Evolutionary conservation across 331 rosid species (phyloP).

Genomic region (Prunus yedoensis): DNA sequence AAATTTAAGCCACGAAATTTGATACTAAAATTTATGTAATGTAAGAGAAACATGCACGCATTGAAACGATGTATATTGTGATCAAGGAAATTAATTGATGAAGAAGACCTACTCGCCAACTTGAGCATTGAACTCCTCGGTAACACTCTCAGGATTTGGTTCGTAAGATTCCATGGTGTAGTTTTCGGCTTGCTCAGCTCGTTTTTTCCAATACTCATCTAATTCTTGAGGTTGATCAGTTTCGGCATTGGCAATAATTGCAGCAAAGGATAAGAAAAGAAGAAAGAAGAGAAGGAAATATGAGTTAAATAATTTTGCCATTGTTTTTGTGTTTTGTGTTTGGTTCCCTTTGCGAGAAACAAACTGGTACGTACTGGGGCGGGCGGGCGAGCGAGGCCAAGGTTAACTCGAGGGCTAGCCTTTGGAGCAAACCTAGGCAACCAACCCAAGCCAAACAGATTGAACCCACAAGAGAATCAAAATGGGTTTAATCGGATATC

Average conservation of each 20-base stretch:
- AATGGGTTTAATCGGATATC: background rate
- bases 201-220: slow-evolving; percentile 53
- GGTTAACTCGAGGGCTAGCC: background rate
- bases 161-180: slow-evolving; percentile 25
- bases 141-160: slow-evolving; percentile 40
- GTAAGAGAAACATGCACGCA: no score
- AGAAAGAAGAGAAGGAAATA: background rate
- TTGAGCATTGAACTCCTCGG: slow-evolving; percentile 31
- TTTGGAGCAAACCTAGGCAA: background rate
- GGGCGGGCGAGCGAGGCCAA: background rate
- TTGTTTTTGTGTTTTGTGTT: background rate
- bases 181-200: slow-evolving; percentile 29
- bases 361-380: no score
- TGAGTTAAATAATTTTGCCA: background rate
- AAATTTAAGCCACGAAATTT: no score
- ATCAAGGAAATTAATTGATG: no score
- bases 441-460: slow-evolving; percentile 1
- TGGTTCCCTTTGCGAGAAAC: background rate
- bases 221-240: background rate
- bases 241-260: slow-evolving; percentile 31
- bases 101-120: slow-evolving; percentile 37
- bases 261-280: slow-evolving; percentile 30
- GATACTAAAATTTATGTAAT: no score
- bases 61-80: no score
- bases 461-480: background rate